Percentiles rank a stretch among this genome's conserved stretches.
Conservation (phyloP, 2,329 filamentous ascomycete genomes). For the Ophiosphaerella korrae region DNA sequence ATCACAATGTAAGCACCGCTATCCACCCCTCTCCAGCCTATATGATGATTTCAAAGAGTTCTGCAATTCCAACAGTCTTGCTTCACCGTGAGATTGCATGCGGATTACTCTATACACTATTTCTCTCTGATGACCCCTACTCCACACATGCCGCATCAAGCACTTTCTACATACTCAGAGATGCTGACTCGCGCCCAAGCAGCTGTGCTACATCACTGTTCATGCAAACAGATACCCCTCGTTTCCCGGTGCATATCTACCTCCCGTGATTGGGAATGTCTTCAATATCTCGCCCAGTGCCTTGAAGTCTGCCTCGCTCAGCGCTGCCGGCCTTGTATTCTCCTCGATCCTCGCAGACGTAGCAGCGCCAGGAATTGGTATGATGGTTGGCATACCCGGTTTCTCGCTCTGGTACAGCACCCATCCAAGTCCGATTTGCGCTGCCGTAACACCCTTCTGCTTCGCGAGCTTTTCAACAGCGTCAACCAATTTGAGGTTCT, state of each 20-base stretch:
- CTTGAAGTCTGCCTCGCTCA: conserved; percentile 56
- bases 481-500: conserved; percentile 67
- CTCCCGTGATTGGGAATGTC: conserved; percentile 51
- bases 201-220: conserved; percentile 2
- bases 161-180: not conserved
- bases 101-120: conserved; percentile 55
- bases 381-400: conserved; percentile 62
- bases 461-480: conserved; percentile 64
- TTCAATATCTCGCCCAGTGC: conserved; percentile 59
- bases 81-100: conserved; percentile 45
- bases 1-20: conserved; percentile 15
- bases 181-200: conserved; percentile 15
- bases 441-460: conserved; percentile 63
- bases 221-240: conserved; percentile 15
- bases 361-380: conserved; percentile 71
- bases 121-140: conserved; percentile 50
- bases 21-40: not conserved
- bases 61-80: conserved; percentile 56
- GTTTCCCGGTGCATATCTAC: conserved; percentile 41
- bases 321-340: conserved; percentile 63
- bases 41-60: conserved; percentile 55
- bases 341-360: conserved; percentile 63
- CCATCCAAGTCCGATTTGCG: conserved; percentile 72
- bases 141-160: not conserved
- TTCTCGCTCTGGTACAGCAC: conserved; percentile 56